Evolutionary conservation across 306 rosid genomes (phyloP).

Genomic region (Amphicarpaea edgeworthii): DNA sequence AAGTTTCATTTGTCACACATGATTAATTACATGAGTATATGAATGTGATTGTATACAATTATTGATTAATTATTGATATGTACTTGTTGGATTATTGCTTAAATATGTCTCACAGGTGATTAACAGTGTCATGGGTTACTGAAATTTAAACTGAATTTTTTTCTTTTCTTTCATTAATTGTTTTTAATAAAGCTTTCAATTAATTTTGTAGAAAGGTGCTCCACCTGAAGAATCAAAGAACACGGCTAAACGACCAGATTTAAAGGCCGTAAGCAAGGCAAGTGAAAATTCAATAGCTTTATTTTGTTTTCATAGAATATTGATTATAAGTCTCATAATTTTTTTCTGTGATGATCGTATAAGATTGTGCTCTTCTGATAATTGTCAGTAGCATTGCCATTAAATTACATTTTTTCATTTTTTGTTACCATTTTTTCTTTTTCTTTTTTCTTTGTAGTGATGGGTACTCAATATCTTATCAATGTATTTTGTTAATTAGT

Average conservation of each 20-base stretch:
- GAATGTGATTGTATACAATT: background rate
- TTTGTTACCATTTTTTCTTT: background rate
- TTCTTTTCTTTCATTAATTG: background rate
- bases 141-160: background rate
- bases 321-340: background rate
- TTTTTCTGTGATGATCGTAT: background rate
- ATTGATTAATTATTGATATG: background rate
- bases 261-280: constrained; percentile 86
- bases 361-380: background rate
- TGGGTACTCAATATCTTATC: background rate
- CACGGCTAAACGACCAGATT: constrained; percentile 80
- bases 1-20: background rate
- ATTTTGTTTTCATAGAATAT: background rate
- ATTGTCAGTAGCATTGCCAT: background rate
- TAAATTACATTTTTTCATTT: background rate
- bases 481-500: background rate
- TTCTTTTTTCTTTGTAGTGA: background rate
- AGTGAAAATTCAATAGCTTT: constrained; percentile 43
- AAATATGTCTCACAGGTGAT: background rate
- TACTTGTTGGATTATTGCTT: background rate
- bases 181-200: background rate
- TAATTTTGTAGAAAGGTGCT: constrained; percentile 51
- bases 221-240: constrained; percentile 45
- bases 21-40: background rate
- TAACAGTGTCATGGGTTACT: background rate